These are phyloP conservation scores for Eragrostis nindensis DNA, from an alignment of 176 grass and related monocot species.

Conservation along the genomic window DNA sequence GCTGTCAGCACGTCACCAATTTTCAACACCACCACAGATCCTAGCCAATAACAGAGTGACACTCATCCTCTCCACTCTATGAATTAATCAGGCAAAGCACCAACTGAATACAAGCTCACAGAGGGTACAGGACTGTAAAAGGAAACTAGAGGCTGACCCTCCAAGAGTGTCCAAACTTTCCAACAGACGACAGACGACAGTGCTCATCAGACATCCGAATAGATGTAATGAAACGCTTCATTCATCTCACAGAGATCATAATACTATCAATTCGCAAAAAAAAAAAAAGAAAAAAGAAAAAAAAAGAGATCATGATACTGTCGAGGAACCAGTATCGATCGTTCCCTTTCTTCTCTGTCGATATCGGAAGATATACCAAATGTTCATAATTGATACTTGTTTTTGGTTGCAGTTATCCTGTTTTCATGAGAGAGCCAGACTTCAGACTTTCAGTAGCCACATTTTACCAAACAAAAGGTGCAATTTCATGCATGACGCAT, in stretches of 20 bases:
- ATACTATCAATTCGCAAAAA: no score
- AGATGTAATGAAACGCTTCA: not conserved
- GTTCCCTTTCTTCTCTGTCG: not conserved
- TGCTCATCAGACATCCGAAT: not conserved
- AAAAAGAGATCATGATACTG: not conserved
- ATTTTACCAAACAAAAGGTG: not conserved
- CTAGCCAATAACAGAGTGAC: slow-evolving; percentile 8
- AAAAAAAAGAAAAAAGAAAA: no score
- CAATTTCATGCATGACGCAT: not conserved
- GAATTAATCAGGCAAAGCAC: not conserved
- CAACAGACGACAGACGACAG: not conserved
- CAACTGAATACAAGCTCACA: not conserved
- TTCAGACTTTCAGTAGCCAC: not conserved
- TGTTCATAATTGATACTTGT: not conserved
- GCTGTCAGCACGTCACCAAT: not conserved
- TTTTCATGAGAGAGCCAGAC: not conserved
- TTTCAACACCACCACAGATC: not conserved
- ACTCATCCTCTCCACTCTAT: not conserved
- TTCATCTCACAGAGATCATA: not conserved
- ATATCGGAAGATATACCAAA: not conserved
- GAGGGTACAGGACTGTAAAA: no score
- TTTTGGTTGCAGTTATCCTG: not conserved
- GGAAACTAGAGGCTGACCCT: no score
- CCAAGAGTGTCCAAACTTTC: slow-evolving; percentile 4
- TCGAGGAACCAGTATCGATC: not conserved